These are phyloP conservation scores for Cynara cardunculus DNA, from an alignment of 129 eudicot species.

Conservation along the genomic window DNA sequence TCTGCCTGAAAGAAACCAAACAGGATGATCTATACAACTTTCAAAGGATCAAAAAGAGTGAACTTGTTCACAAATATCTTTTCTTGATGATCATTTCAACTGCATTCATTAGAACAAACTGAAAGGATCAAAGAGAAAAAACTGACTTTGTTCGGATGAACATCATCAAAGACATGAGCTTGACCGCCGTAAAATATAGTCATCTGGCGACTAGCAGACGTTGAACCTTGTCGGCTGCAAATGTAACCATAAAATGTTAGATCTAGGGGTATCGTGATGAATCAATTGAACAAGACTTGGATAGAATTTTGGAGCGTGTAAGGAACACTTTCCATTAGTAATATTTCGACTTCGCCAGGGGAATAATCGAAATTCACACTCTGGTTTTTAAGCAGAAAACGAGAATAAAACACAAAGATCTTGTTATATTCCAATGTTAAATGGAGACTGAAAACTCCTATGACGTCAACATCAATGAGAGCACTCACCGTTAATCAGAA, in stretches of 20 bases:
- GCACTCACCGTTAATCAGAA: no score
- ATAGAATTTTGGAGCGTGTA: no score
- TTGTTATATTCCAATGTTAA: no score
- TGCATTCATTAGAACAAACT: not conserved
- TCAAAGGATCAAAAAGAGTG: not conserved
- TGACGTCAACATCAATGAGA: no score
- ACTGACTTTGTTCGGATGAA: conserved; percentile 82
- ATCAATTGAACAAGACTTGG: no score
- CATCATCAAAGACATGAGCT: conserved; percentile 94
- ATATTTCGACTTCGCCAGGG: no score
- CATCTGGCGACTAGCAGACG: conserved; percentile 74
- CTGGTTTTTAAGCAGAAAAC: no score
- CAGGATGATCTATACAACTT: not conserved
- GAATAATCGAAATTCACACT: no score
- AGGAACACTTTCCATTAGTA: no score
- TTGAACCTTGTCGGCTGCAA: conserved; percentile 61
- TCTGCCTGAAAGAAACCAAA: conserved; percentile 62
- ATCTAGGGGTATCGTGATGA: not conserved
- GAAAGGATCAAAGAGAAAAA: not conserved
- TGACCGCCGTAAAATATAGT: conserved; percentile 97
- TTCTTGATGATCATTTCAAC: not conserved
- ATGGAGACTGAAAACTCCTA: no score
- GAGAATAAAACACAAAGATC: no score
- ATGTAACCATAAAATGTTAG: not conserved
- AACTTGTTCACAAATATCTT: not conserved